Evolutionary conservation across 164 flowering plant species (phyloP), one percentile per base, ranked within the genome.

Genomic region (Piper betle): DNA sequence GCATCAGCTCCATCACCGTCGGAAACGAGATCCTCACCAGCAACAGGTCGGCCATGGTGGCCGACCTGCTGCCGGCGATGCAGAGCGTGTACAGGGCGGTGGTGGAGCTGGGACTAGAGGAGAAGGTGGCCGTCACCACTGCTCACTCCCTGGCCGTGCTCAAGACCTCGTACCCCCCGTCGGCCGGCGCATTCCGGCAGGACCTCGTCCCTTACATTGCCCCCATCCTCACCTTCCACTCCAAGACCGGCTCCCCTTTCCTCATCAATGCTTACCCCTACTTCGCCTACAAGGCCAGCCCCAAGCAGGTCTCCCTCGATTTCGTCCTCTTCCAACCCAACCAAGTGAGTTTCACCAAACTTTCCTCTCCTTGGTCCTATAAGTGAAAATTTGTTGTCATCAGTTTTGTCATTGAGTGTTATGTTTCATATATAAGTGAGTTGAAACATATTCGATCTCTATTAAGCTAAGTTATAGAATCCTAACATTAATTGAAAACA

Each of bases 231-330:
- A 68, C 55, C 4, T 79, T 87, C 58, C 46, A 83, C 0, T 75
- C 81, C 0, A 77, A 80, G 9, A 79, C 85, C 0, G 80, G 72
- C 0, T 69, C 90, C 0, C 90, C 90, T 0, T 84, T 84, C 72
- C 76, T 81, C 85, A 62, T 87, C 39, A 84, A 87, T 54, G 84
- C 86, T 0, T 87, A 84, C 53, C 94, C 94, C 0, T 87, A 82
- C 60, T 84, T 84, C 55, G 88, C 90, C 0, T 87, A 80, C 68
- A 62, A 80, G 1, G 81, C 75, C 62, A 76, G 79, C 65, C 85
- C 89, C 1, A 59, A 46, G 50, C 15, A 10, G 50, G 12, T 42
- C 46, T 46, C 15, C 10, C 9, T 46, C 15, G 15, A 6, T 2
- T 10, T 10, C 50, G 3, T 10, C 15, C 15, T 10, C 12, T 10